Evolutionary conservation across 106 monocot species (phyloP).

Genomic region (Phalaenopsis equestris): DNA sequence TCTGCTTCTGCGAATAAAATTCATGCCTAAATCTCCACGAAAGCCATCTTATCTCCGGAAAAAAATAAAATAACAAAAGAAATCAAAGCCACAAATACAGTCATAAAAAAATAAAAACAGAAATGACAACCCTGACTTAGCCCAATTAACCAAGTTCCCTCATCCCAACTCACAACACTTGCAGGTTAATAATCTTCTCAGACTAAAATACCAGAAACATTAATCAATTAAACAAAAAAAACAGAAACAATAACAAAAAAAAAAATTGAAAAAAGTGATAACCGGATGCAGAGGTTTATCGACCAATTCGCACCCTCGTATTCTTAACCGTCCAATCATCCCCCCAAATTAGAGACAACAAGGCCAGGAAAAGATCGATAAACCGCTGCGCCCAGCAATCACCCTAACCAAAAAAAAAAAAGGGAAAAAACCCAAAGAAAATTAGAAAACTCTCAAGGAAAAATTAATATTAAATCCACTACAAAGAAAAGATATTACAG

Average conservation of each 20-base stretch:
- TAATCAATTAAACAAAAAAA: background rate
- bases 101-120: background rate
- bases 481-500: background rate
- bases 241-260: background rate
- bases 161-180: background rate
- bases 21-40: background rate
- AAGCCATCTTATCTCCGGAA: background rate
- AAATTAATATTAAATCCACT: background rate
- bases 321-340: background rate
- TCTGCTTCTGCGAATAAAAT: background rate
- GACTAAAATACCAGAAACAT: background rate
- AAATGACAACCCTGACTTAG: too few species aligned
- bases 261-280: conserved; percentile 1
- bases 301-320: conserved; percentile 23
- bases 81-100: background rate
- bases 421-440: background rate
- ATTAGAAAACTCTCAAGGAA: background rate
- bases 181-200: background rate
- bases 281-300: conserved; percentile 59
- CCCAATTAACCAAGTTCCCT: background rate
- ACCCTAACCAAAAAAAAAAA: background rate
- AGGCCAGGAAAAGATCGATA: conserved; percentile 58
- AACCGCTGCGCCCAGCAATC: conserved; percentile 41
- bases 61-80: background rate
- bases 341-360: conserved; percentile 2